Base-by-base conservation (phyloP, 2,329 filamentous ascomycete genomes). In the Ophiostoma quercus region DNA sequence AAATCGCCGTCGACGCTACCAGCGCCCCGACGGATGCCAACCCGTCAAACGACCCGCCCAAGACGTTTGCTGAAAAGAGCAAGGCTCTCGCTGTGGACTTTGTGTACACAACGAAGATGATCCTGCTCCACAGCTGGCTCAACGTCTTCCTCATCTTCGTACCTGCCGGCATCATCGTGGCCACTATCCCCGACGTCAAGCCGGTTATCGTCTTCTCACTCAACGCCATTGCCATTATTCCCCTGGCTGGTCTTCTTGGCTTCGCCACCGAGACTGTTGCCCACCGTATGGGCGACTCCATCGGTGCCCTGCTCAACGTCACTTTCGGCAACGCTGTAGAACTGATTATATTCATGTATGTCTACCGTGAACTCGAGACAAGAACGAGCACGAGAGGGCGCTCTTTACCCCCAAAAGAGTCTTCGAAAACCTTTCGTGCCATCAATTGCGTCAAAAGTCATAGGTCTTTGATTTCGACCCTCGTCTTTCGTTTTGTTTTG, bases 291-390 rank as follows among this genome's bases (percentile, higher is more conserved):
- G 90, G 90, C 74, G 92, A 93, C 77, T 94, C 92, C 0, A 81
- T 97, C 3, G 94, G 94, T 72, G 94, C 94, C 70, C 82, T 98
- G 62, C 84, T 97, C 70, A 97, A 97, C 76, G 92, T 94, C 9
- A 91, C 90, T 2, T 97, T 97, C 78, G 94, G 93, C 82, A 89
- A 84, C 75, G 84, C 90, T 29, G 90, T 92, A 32, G 90, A 93
- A 78, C 79, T 93, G 76, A 92, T 93, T 76, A 92, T 93, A 73
- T 92, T 92, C 78, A 85, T 86, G 84, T 86, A 84, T 81, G 84
- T 85, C 54, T 71, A 75, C 77, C 71, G 71, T 76, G 74, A 73
- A 39, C 78, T 79, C 77, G 79, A 79, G 80, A 80, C 78, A 80
- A 82, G 78, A 81, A 79, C 77, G 79, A 79, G 78, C 77, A 79